Conservation (phyloP, 331 rosid species). For the Pyracantha coccinea region DNA sequence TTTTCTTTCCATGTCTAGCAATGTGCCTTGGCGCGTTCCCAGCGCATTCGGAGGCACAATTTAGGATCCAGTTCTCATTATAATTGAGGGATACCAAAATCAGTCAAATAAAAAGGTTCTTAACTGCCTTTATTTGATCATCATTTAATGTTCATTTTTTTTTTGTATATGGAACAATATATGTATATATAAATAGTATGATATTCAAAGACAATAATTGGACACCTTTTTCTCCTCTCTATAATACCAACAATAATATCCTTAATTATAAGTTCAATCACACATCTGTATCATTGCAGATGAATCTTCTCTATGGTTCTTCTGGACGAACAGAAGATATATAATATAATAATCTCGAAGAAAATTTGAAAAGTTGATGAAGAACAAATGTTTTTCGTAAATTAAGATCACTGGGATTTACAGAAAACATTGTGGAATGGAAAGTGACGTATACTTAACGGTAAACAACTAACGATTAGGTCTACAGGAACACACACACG, state of each 20-base stretch:
- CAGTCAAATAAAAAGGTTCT: no score
- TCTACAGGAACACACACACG: not conserved
- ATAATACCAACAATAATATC: not conserved
- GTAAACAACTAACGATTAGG: slow-evolving; percentile 16
- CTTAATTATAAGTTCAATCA: not conserved
- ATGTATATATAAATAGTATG: not conserved
- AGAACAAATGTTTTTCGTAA: not conserved
- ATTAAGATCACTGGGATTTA: not conserved
- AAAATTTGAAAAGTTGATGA: not conserved
- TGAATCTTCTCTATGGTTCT: not conserved
- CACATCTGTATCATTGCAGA: not conserved
- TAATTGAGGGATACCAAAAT: no score
- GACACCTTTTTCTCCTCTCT: not conserved
- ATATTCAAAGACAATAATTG: not conserved
- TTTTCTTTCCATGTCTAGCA: no score
- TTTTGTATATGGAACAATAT: no score
- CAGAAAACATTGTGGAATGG: not conserved
- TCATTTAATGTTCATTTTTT: no score
- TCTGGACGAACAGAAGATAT: not conserved
- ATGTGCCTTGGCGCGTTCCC: no score
- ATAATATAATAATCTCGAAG: not conserved
- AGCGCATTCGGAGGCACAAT: no score
- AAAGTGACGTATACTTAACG: slow-evolving; percentile 46
- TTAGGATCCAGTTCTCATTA: no score
- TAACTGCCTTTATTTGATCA: no score